Conservation (phyloP, 352 stramenopile species). For the Aphanomyces astaci region DNA sequence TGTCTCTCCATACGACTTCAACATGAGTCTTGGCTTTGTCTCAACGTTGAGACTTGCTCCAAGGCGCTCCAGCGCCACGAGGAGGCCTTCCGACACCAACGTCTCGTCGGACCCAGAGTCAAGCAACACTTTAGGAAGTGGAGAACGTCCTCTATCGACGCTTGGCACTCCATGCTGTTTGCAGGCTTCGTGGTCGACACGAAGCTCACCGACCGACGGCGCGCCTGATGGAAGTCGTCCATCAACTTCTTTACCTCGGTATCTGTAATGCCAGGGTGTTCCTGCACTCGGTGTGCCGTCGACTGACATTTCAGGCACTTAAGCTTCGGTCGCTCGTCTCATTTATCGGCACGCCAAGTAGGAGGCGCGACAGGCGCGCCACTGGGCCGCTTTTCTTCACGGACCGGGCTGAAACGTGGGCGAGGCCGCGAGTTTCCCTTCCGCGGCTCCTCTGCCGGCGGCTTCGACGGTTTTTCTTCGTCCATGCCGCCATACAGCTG, state of each 20-base stretch:
- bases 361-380: neutral
- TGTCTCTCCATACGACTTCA: neutral
- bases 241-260: constrained; percentile 7
- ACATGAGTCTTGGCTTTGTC: neutral
- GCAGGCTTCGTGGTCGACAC: neutral
- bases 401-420: neutral
- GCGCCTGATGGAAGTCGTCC: neutral
- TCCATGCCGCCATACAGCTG: constrained; percentile 16
- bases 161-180: neutral
- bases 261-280: neutral
- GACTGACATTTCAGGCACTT: constrained; percentile 6
- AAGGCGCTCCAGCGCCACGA: neutral
- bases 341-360: neutral
- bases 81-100: neutral
- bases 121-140: constrained; percentile 9
- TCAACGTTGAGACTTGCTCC: constrained; percentile 5
- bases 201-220: neutral
- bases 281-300: constrained; percentile 15
- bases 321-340: neutral
- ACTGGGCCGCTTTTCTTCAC: neutral
- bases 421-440: neutral
- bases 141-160: constrained; percentile 1
- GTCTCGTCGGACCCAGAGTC: constrained; percentile 20
- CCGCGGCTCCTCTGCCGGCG: neutral
- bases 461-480: neutral